Percentiles rank a stretch among this genome's conserved stretches.
Conservation (phyloP, 129 eudicot genomes). For the Saposhnikovia divaricata region DNA sequence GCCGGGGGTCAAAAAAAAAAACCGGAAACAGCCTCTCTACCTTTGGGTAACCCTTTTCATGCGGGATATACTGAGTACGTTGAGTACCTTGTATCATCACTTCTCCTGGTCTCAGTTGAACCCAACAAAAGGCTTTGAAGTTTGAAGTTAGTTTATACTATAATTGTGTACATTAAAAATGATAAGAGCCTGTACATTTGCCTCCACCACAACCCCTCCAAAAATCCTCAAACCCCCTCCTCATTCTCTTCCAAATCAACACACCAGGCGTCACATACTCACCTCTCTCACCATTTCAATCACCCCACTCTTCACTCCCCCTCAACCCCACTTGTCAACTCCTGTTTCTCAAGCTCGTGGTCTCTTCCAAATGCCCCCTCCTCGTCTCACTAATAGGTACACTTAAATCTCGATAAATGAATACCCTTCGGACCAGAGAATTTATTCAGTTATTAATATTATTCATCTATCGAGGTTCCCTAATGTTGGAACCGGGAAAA, state of each 20-base stretch:
- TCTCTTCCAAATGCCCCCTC: constrained; percentile 97
- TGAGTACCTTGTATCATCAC: not conserved
- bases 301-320: constrained; percentile 33
- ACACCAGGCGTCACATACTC: constrained; percentile 47
- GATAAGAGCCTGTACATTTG: constrained; percentile 7
- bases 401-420: no score
- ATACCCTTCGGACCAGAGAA: no score
- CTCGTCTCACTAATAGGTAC: constrained; percentile 75
- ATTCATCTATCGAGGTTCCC: no score
- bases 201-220: constrained; percentile 28
- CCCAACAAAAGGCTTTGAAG: not conserved
- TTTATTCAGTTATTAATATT: no score
- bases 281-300: constrained; percentile 50
- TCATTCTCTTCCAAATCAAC: constrained; percentile 22
- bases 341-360: constrained; percentile 66
- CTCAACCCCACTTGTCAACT: constrained; percentile 10
- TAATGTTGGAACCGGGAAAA: no score
- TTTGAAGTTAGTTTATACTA: no score
- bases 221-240: constrained; percentile 7
- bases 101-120: not conserved
- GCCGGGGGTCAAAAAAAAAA: no score
- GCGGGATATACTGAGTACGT: no score
- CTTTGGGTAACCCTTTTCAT: no score
- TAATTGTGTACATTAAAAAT: not conserved
- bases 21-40: no score